These are phyloP conservation scores for Nigrograna mackinnonii DNA, from an alignment of 2,329 filamentous ascomycete species.

Conservation along the genomic window DNA sequence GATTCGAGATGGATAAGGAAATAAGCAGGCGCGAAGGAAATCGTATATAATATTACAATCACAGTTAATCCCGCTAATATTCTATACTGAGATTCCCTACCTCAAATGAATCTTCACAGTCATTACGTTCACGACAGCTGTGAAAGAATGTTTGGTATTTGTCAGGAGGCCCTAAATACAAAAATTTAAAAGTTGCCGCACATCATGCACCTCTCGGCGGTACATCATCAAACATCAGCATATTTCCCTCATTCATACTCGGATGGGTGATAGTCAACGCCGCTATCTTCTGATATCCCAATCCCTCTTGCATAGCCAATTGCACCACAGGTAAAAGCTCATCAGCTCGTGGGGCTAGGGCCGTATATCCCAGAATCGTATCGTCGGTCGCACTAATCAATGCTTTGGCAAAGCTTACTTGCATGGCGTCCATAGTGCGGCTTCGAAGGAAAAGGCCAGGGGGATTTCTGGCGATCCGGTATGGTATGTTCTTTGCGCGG, in stretches of 20 bases:
- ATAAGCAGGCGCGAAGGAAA: no score
- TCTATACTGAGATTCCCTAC: no score
- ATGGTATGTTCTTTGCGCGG: conserved; percentile 5
- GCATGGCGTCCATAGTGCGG: conserved; percentile 9
- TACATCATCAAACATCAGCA: background rate
- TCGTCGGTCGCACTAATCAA: conserved; percentile 6
- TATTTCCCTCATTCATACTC: conserved; percentile 8
- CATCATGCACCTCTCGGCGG: background rate
- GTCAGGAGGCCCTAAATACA: no score
- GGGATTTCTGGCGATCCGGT: background rate
- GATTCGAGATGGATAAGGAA: no score
- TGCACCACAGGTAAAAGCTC: conserved; percentile 17
- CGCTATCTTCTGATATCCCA: conserved; percentile 10
- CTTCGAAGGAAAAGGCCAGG: background rate
- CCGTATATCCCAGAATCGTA: conserved; percentile 14
- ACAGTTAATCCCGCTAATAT: no score
- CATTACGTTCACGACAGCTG: no score
- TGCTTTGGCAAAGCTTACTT: conserved; percentile 14
- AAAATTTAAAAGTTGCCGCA: background rate
- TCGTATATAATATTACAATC: no score
- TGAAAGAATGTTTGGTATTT: no score
- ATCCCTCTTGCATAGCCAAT: conserved; percentile 12
- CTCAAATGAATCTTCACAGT: no score
- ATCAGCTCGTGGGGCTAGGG: conserved; percentile 11
- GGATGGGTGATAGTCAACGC: conserved; percentile 15